Percentiles rank a stretch among this genome's conserved stretches.
These are phyloP conservation scores for Aspergillus mulundensis DNA, from an alignment of 495 filamentous ascomycete species.

Conservation along the genomic window DNA sequence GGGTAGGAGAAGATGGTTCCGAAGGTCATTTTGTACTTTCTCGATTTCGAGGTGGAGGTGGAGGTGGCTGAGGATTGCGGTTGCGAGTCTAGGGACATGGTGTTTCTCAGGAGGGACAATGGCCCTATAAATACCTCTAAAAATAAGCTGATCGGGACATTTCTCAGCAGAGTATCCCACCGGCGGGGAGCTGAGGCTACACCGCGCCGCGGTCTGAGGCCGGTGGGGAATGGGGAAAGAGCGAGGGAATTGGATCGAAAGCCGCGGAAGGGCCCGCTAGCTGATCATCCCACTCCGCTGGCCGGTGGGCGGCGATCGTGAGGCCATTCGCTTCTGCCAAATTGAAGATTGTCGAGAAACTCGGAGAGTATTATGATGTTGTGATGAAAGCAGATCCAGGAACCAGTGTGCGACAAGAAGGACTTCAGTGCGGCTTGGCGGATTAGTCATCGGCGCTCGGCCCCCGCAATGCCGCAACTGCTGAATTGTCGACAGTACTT, in stretches of 20 bases:
- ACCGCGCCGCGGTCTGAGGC: background rate
- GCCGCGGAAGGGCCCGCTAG: too few species aligned
- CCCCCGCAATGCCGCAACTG: too few species aligned
- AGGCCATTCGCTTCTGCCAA: too few species aligned
- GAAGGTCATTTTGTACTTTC: conserved; percentile 43
- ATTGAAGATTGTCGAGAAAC: too few species aligned
- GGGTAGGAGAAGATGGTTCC: conserved; percentile 47
- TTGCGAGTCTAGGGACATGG: background rate
- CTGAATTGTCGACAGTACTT: too few species aligned
- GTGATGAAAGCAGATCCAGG: too few species aligned
- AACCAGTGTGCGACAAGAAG: too few species aligned
- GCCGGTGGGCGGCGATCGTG: too few species aligned
- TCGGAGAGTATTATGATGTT: too few species aligned
- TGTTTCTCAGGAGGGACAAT: background rate
- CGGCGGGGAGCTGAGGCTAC: background rate
- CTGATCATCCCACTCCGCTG: too few species aligned
- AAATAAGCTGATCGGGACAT: background rate
- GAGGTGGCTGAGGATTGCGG: background rate
- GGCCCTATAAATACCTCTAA: background rate
- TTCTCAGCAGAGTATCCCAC: background rate
- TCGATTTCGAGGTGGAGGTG: background rate
- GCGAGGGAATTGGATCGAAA: background rate
- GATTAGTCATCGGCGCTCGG: too few species aligned
- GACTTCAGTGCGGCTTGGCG: too few species aligned
- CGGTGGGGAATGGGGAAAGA: background rate